Percentiles rank a stretch among this genome's conserved stretches.
Conservation (phyloP, 1,284 basidiomycete species). For the Marasmius fiardii region DNA sequence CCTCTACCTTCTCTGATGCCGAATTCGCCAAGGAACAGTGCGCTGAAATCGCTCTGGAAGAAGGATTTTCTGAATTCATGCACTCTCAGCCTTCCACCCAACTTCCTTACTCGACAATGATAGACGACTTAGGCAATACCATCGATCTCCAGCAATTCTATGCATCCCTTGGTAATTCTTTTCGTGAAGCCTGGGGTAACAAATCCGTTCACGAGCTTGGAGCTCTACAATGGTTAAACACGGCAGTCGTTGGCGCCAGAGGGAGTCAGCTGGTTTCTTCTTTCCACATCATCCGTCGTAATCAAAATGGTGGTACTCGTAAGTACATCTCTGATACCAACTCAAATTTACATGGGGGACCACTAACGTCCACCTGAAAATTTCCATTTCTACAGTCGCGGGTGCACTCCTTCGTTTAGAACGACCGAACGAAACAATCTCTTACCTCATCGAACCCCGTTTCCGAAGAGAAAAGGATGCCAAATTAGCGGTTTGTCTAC, state of each 20-base stretch:
- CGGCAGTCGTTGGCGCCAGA: constrained; percentile 9
- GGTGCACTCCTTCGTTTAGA: constrained; percentile 8
- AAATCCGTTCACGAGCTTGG: neutral
- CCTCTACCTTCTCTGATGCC: neutral
- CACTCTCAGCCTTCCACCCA: neutral
- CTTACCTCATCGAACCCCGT: constrained; percentile 7
- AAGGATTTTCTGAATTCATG: neutral
- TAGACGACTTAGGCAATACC: neutral
- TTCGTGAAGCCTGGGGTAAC: constrained; percentile 5
- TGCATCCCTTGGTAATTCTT: neutral
- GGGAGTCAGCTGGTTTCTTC: neutral
- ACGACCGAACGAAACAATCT: neutral
- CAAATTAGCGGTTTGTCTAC: constrained; percentile 8
- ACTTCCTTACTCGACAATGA: neutral
- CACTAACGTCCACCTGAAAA: neutral
- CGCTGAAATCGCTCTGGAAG: neutral
- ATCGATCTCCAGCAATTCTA: neutral
- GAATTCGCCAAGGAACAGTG: neutral
- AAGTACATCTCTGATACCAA: too few relatives aligned
- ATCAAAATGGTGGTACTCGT: neutral
- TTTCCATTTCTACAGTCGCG: neutral
- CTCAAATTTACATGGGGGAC: too few relatives aligned
- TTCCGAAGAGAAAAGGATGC: constrained; percentile 9
- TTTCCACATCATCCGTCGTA: neutral
- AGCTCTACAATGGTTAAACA: constrained; percentile 9